A percentile compares a stretch with the other conserved stretches of the same genome.
These are phyloP conservation scores for Aspergillus oerlinghausenensis DNA, from an alignment of 2,329 filamentous ascomycete genomes.

Conservation along the genomic window DNA sequence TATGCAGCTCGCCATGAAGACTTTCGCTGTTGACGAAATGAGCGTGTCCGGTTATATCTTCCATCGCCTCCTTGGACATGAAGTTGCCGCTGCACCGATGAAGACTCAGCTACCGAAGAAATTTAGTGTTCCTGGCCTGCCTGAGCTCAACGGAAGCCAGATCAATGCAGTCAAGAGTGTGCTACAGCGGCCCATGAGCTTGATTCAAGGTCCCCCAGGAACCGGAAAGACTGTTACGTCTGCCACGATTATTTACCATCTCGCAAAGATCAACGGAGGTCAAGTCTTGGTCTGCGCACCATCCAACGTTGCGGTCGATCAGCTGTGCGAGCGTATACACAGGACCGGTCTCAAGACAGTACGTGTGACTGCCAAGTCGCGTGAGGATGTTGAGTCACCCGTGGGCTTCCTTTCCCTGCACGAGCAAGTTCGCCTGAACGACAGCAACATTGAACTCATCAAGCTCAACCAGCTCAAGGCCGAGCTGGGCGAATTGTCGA, in stretches of 20 bases:
- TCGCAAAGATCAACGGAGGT: conserved; percentile 90
- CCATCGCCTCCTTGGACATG: conserved; percentile 90
- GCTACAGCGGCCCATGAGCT: conserved; percentile 83
- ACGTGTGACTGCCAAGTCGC: conserved; percentile 95
- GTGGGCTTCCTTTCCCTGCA: conserved; percentile 94
- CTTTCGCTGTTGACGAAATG: conserved; percentile 95
- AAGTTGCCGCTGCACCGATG: conserved; percentile 90
- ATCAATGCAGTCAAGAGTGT: conserved; percentile 96
- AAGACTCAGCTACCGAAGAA: conserved; percentile 95
- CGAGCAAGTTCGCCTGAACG: conserved; percentile 95
- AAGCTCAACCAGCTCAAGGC: conserved; percentile 92
- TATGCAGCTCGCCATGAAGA: conserved; percentile 99
- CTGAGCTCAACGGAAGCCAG: conserved; percentile 92
- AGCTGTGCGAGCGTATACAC: conserved; percentile 95
- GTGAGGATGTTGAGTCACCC: conserved; percentile 97
- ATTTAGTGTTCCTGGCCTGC: conserved; percentile 89
- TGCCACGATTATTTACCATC: conserved; percentile 95
- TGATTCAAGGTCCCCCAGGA: conserved; percentile 94
- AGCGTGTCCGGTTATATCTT: conserved; percentile 99
- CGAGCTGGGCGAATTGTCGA: conserved; percentile 85
- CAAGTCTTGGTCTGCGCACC: conserved; percentile 95
- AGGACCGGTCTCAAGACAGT: conserved; percentile 93
- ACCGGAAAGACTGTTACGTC: conserved; percentile 99
- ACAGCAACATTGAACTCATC: conserved; percentile 87
- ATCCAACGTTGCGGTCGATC: conserved; percentile 96